Evolutionary conservation across 805 yeast genomes (phyloP), one percentile per base, ranked within the genome.

Genomic region (Monosporozyma unispora): DNA sequence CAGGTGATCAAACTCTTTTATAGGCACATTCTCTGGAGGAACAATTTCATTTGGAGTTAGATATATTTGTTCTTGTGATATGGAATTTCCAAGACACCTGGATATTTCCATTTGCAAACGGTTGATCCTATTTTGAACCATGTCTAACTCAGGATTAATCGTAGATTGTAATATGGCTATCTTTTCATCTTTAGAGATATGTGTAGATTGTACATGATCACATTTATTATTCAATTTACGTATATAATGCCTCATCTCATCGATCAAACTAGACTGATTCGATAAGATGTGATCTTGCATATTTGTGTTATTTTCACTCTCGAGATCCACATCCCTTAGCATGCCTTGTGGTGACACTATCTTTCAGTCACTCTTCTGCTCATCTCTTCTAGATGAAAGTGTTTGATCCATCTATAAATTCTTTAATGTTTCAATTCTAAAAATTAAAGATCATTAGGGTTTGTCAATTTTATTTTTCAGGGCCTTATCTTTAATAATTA

Each of bases 131-230:
- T 47, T 28, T n/a, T 54, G 53, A 3, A 62, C 21, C 18, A 41
- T 22, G 3, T 28, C 21, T 14, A 61, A 48, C 14, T 52, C 46
- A 1, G 66, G 62, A 23, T 57, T 55, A 5, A 64, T 52, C 14
- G 47, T 50, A 16, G 50, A 50, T 11, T 45, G 42, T 27, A 64
- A 33, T 42, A 61, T 57, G 2, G 52, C 37, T 43, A 58, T 54
- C 51, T 74, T 73, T 10, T 61, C 59, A 53, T 70, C 75, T 48
- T 71, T 73, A 1, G 76, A 72, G 18, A 74, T 55, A 4, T 73
- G 64, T 1, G 76, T 71, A 0, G 76, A 71, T 49, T 71, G 71
- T 43, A 69, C 62, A 2, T 72, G 57, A 16, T 56, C 54, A n/a
- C 71, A 61, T 51, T 67, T 68, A 41, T 61, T 55, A 8, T 62